phyloP scores from a whole-genome alignment of 2,329 filamentous ascomycete genomes.

The Cladorrhinum sp. region DNA sequence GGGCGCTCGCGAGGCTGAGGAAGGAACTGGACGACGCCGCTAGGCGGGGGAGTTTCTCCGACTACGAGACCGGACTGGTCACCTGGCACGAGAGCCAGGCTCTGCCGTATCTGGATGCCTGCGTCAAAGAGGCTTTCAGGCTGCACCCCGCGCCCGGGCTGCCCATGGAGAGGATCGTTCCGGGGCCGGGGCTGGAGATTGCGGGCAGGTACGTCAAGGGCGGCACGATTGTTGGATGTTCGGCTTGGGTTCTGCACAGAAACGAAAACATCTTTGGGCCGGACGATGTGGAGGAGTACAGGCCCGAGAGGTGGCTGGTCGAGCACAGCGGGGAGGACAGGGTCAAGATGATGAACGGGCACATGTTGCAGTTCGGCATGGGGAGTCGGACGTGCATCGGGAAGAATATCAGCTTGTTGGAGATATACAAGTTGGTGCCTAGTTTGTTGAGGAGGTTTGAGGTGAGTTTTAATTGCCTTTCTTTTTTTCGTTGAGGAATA shows the following conservation, averaged over 20 bases:
- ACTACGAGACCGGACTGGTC: slow-evolving; percentile 55
- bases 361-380: slow-evolving; percentile 73
- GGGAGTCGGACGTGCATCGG: slow-evolving; percentile 69
- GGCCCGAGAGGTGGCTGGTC: slow-evolving; percentile 64
- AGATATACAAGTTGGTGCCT: slow-evolving; percentile 63
- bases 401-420: slow-evolving; percentile 61
- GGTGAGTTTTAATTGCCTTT: slow-evolving; percentile 34
- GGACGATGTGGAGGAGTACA: slow-evolving; percentile 58
- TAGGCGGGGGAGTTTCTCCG: slow-evolving; percentile 38
- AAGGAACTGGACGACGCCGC: slow-evolving; percentile 61
- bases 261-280: slow-evolving; percentile 64
- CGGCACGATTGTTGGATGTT: slow-evolving; percentile 72
- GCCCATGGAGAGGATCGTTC: slow-evolving; percentile 70
- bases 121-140: slow-evolving; percentile 74
- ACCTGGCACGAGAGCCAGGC: slow-evolving; percentile 67
- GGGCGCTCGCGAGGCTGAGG: slow-evolving; percentile 52
- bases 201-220: slow-evolving; percentile 60
- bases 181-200: slow-evolving; percentile 60
- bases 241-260: slow-evolving; percentile 71
- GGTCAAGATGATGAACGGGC: slow-evolving; percentile 63
- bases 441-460: slow-evolving; percentile 63
- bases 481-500: background rate
- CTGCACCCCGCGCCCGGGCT: slow-evolving; percentile 72
- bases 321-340: slow-evolving; percentile 41
- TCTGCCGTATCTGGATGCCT: slow-evolving; percentile 73